Evolutionary conservation across 345 rosid species (phyloP).

Genomic region (Salix koriyanagi): DNA sequence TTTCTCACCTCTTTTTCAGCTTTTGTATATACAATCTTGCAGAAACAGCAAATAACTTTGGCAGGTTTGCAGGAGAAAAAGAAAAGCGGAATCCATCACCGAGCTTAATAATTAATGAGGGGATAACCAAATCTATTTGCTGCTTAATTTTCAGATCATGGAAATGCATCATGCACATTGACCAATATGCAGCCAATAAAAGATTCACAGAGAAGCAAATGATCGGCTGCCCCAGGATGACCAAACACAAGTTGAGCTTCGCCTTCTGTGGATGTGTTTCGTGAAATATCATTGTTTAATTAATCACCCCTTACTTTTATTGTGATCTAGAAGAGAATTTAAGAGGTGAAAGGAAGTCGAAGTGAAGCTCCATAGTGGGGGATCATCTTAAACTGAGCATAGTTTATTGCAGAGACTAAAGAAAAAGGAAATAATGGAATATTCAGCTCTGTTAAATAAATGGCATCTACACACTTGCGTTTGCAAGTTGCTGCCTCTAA

Average conservation of each 20-base stretch:
- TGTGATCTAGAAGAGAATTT: constrained; percentile 9
- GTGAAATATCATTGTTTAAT: constrained; percentile 5
- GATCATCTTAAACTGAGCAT: constrained; percentile 34
- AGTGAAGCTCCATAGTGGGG: constrained; percentile 29
- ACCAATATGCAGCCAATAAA: background rate
- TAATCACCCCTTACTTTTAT: constrained; percentile 3
- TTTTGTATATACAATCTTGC: background rate
- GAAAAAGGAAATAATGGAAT: constrained; percentile 12
- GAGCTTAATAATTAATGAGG: background rate
- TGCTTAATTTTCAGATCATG: background rate
- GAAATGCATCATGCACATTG: background rate
- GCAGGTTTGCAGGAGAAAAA: background rate
- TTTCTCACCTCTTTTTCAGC: background rate
- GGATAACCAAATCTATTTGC: background rate
- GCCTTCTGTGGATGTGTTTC: background rate
- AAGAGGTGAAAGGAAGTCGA: constrained; percentile 1
- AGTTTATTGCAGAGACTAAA: background rate
- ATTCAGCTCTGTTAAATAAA: constrained; percentile 15
- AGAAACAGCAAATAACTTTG: background rate
- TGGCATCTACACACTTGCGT: constrained; percentile 23
- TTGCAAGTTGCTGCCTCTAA: constrained; percentile 38
- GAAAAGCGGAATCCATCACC: background rate
- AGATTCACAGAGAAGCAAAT: background rate
- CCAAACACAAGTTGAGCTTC: background rate
- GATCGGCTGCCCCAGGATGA: background rate